Evolutionary conservation across 2,329 filamentous ascomycete genomes (phyloP).

Genomic region (Mollisiaceae sp.): DNA sequence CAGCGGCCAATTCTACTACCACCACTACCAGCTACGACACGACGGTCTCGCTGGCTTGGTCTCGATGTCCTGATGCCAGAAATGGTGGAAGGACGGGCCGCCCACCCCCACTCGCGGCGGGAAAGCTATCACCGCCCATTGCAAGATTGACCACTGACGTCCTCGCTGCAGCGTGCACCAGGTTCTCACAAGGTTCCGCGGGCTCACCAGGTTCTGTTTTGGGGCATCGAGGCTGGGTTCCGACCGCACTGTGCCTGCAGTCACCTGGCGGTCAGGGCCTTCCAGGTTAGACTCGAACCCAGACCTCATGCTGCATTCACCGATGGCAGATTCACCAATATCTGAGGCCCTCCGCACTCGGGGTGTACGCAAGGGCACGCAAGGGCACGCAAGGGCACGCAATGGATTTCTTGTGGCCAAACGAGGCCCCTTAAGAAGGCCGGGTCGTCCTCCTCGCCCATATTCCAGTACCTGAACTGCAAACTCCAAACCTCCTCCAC

Average conservation of each 20-base stretch:
- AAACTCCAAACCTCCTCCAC: too few relatives aligned
- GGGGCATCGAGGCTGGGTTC: neutral
- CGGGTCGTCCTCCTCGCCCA: too few relatives aligned
- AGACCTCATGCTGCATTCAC: neutral
- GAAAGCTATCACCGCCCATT: neutral
- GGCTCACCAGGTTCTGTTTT: slow-evolving; percentile 1
- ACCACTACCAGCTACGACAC: too few relatives aligned
- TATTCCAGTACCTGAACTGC: too few relatives aligned
- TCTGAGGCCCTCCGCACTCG: neutral
- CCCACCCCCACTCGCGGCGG: neutral
- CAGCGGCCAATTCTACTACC: too few relatives aligned
- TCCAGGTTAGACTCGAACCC: neutral
- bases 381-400: too few relatives aligned
- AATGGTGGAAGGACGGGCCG: neutral
- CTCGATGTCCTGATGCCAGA: neutral
- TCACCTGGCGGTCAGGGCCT: slow-evolving; percentile 6
- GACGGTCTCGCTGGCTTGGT: too few relatives aligned
- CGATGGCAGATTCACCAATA: neutral
- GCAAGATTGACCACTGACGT: neutral
- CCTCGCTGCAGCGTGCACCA: neutral
- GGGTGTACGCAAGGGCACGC: neutral
- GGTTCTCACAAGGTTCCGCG: neutral
- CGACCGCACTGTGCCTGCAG: neutral
- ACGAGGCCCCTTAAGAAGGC: neutral
- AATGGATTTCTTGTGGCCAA: neutral